Conservation (phyloP, 2,329 filamentous ascomycete species). For the Claviceps sorghi region DNA sequence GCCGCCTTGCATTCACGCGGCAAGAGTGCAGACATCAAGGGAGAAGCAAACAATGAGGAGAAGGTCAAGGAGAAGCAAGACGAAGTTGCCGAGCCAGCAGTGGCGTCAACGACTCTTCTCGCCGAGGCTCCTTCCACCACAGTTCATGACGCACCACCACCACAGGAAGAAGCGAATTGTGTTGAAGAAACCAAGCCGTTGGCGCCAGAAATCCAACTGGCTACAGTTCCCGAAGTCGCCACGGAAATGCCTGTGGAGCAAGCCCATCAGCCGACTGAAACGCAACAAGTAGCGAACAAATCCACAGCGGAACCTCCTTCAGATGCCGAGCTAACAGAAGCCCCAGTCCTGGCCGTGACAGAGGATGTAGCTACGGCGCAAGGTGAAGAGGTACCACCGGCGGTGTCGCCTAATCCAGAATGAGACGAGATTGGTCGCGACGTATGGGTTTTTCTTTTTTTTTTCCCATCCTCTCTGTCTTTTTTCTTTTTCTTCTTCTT, state of each 20-base stretch:
- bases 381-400: background rate
- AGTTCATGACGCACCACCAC: background rate
- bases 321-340: background rate
- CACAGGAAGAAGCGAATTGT: background rate
- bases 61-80: constrained; percentile 5
- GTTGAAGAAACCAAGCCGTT: background rate
- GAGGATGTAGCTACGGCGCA: background rate
- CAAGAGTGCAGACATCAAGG: constrained; percentile 34
- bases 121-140: background rate
- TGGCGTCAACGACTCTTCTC: background rate
- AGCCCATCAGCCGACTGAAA: background rate
- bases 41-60: constrained; percentile 17
- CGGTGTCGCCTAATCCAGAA: background rate
- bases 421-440: background rate
- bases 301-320: background rate
- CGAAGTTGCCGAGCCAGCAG: background rate
- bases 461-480: background rate
- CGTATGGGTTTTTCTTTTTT: background rate
- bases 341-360: background rate
- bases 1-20: constrained; percentile 23
- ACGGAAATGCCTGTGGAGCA: background rate
- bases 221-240: background rate
- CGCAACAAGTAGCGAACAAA: background rate
- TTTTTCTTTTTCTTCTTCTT: background rate
- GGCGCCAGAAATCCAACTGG: background rate